Conservation (phyloP, 805 yeast species). For the Kodamaea hsintzibuensis region DNA sequence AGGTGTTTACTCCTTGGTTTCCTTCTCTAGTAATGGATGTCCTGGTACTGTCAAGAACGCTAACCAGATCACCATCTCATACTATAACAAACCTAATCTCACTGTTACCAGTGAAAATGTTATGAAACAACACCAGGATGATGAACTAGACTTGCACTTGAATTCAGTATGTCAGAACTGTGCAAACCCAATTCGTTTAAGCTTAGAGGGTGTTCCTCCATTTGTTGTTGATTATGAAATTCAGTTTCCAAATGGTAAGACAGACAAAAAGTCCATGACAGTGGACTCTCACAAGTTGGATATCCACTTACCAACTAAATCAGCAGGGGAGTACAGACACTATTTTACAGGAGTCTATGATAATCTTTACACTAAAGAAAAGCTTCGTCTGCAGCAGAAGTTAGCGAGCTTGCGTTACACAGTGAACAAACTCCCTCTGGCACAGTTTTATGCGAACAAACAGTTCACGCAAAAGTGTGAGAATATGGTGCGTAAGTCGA, state of each 20-base stretch:
- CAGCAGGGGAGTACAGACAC: constrained; percentile 63
- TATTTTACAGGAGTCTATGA: constrained; percentile 65
- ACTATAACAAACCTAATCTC: constrained; percentile 27
- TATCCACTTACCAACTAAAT: constrained; percentile 41
- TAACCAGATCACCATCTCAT: constrained; percentile 21
- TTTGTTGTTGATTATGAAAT: constrained; percentile 71
- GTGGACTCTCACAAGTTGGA: constrained; percentile 27
- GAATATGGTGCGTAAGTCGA: constrained; percentile 24
- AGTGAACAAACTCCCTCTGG: constrained; percentile 65
- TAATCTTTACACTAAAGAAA: constrained; percentile 51
- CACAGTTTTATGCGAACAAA: constrained; percentile 48
- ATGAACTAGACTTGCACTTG: constrained; percentile 20
- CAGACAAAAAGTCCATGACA: constrained; percentile 35
- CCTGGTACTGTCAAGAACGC: constrained; percentile 36
- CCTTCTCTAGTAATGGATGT: constrained; percentile 47
- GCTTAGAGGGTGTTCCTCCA: constrained; percentile 60
- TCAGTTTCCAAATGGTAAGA: constrained; percentile 54
- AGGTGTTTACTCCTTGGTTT: constrained; percentile 43
- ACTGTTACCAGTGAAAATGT: constrained; percentile 17
- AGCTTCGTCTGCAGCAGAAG: constrained; percentile 9
- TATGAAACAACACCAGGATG: constrained; percentile 25
- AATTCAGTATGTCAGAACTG: constrained; percentile 36
- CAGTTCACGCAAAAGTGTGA: constrained; percentile 50
- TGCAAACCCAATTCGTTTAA: constrained; percentile 29
- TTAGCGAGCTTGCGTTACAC: constrained; percentile 30